phyloP scores from a whole-genome alignment of 1,139 yeast genomes.

The Hansenula lynferdii region DNA sequence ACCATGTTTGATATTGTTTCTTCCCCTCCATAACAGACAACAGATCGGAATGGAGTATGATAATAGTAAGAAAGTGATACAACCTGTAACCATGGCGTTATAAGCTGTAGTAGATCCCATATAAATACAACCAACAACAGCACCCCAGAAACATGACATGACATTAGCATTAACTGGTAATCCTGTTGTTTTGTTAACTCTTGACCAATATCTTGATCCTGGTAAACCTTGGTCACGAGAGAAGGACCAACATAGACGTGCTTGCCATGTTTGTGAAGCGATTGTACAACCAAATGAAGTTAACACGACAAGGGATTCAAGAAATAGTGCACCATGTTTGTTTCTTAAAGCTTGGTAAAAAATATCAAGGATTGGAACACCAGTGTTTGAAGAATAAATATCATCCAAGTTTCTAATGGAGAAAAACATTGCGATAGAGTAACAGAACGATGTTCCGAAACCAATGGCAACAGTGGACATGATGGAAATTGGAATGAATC shows the following conservation, averaged over 20 bases:
- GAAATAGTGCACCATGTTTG: constrained; percentile 50
- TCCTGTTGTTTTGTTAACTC: constrained; percentile 37
- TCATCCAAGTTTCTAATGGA: constrained; percentile 44
- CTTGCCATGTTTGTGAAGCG: constrained; percentile 70
- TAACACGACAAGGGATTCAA: constrained; percentile 49
- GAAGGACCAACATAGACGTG: constrained; percentile 70
- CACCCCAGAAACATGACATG: constrained; percentile 39
- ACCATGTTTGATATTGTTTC: constrained; percentile 55
- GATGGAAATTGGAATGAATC: constrained; percentile 55
- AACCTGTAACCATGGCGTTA: constrained; percentile 49
- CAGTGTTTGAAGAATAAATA: constrained; percentile 40
- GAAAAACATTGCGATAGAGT: constrained; percentile 55
- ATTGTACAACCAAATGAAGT: constrained; percentile 68
- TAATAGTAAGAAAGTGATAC: constrained; percentile 42
- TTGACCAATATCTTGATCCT: constrained; percentile 39
- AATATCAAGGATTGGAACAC: constrained; percentile 57
- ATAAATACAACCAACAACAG: constrained; percentile 42
- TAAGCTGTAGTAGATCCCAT: constrained; percentile 48
- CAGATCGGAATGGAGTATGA: constrained; percentile 43
- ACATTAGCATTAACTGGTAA: constrained; percentile 48
- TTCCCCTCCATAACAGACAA: constrained; percentile 48
- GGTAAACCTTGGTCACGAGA: constrained; percentile 58
- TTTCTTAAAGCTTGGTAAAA: constrained; percentile 49
- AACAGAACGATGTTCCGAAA: constrained; percentile 50
- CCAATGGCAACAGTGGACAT: constrained; percentile 61